These are phyloP conservation scores for Myxozyma melibiosi DNA, from an alignment of 805 yeast genomes.

Conservation along the genomic window DNA sequence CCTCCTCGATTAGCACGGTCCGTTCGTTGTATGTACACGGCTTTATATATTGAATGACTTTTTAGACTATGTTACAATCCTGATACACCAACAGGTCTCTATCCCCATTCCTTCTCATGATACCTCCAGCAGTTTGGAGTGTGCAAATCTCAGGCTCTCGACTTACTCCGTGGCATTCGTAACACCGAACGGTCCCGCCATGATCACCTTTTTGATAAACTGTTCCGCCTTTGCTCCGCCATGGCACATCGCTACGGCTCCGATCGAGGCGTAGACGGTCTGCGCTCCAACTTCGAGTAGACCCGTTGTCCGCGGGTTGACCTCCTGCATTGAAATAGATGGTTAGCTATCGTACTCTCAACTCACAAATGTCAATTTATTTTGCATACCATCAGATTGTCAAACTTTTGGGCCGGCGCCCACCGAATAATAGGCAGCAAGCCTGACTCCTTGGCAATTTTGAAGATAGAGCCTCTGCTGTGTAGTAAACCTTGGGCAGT, in stretches of 20 bases:
- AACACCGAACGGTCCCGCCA: slow-evolving; percentile 26
- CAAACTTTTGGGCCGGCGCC: slow-evolving; percentile 9
- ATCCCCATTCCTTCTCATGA: neutral
- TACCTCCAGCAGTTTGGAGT: neutral
- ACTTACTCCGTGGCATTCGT: neutral
- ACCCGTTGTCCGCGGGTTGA: slow-evolving; percentile 14
- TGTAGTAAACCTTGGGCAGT: slow-evolving; percentile 15
- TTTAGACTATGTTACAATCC: slow-evolving; percentile 13
- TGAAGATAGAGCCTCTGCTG: slow-evolving; percentile 13
- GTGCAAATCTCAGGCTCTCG: no score
- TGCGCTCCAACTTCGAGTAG: slow-evolving; percentile 37
- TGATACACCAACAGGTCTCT: neutral
- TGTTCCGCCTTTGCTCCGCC: slow-evolving; percentile 62
- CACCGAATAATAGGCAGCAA: slow-evolving; percentile 12
- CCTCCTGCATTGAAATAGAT: neutral
- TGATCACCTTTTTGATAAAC: slow-evolving; percentile 41
- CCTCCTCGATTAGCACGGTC: no score
- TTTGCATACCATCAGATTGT: slow-evolving; percentile 2
- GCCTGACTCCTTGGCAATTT: slow-evolving; percentile 20
- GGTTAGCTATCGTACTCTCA: neutral
- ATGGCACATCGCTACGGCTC: slow-evolving; percentile 63
- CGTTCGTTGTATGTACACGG: slow-evolving; percentile 9
- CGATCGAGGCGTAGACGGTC: slow-evolving; percentile 62
- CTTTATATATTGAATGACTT: slow-evolving; percentile 26
- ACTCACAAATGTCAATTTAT: neutral